Base-by-base conservation (phyloP, 2,329 filamentous ascomycete genomes). In the Eurotiales sp. region DNA sequence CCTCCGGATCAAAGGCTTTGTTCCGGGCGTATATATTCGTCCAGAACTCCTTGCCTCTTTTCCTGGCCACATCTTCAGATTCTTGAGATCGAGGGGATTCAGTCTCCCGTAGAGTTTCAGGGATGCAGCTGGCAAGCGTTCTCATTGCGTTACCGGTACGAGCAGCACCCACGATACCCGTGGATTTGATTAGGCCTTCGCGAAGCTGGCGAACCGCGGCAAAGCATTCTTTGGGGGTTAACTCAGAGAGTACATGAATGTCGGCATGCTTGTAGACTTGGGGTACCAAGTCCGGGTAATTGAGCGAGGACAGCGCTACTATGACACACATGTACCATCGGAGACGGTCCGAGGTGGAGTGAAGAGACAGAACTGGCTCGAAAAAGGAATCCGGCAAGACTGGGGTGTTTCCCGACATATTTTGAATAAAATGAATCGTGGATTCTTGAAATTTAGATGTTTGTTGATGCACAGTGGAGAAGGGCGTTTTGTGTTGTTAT, bases 71-170 rank as follows among this genome's bases (percentile, higher is more conserved):
- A 27, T 44, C 41, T 17, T 44, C 41, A n/a, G 41, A 44, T 27
- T 44, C 41, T 17, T 44, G 25, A 7, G 41, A 44, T 21, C 41
- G 27, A 27, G 41, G 41, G 11, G 41, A 44, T 17, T 44, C 41
- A 5, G 25, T 30, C 22, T 44, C 41, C 29, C 41, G 41, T 8
- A 44, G 41, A n/a, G 27, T 2, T 44, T 44, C 41, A 2, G 41
- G 41, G 22, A 44, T 27, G 3, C 41, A 30, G 15, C 29, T 27
- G 14, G 41, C 41, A 30, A 44, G 41, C 3, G 41, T 30, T 8
- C 41, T 22, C 41, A 44, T 44, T 8, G 41, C 41, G 23, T 44
- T 44, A 5, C 41, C 41, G n/a, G 41, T 44, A 17, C 41, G 25
- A 8, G 19, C 41, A 8, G 41, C 41, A 11, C 41, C 19, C 6